Percentiles rank a stretch among this genome's conserved stretches.
Evolutionary conservation across 2,329 filamentous ascomycete genomes (phyloP).

Genomic region (Dothideomycetes sp.): DNA sequence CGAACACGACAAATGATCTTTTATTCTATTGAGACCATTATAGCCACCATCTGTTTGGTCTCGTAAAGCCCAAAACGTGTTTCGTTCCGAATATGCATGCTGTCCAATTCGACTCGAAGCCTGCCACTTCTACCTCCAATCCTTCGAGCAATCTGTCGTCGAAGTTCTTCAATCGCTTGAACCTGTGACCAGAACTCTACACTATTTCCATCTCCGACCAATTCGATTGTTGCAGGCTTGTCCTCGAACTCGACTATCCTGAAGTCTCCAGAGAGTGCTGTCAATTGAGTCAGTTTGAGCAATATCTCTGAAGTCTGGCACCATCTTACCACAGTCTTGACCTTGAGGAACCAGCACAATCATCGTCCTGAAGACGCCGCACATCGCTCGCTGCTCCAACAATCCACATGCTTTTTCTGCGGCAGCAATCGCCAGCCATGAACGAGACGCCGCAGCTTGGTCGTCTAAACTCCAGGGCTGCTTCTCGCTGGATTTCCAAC

Average conservation of each 20-base stretch:
- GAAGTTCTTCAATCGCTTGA: slow-evolving; percentile 22
- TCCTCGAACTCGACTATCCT: slow-evolving; percentile 14
- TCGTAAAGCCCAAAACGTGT: slow-evolving; percentile 38
- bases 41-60: slow-evolving; percentile 24
- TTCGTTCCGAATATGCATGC: slow-evolving; percentile 34
- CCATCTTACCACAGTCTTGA: slow-evolving; percentile 20
- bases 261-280: slow-evolving; percentile 7
- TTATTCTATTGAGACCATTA: background rate
- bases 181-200: slow-evolving; percentile 26
- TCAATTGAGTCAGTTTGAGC: no score
- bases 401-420: slow-evolving; percentile 15
- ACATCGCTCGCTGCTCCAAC: slow-evolving; percentile 18
- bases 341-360: slow-evolving; percentile 26
- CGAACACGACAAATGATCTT: slow-evolving; percentile 2
- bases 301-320: background rate
- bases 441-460: slow-evolving; percentile 23
- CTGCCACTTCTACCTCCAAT: slow-evolving; percentile 7
- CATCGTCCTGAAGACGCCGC: slow-evolving; percentile 22
- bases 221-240: slow-evolving; percentile 19
- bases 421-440: slow-evolving; percentile 24
- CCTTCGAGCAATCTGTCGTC: slow-evolving; percentile 16
- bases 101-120: slow-evolving; percentile 28
- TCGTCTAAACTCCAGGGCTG: slow-evolving; percentile 22
- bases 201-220: slow-evolving; percentile 22
- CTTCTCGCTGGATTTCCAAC: slow-evolving; percentile 12